Percentiles rank a stretch among this genome's conserved stretches.
Evolutionary conservation across 257 asterid genomes (phyloP).

Genomic region (Nicotiana benthamiana): DNA sequence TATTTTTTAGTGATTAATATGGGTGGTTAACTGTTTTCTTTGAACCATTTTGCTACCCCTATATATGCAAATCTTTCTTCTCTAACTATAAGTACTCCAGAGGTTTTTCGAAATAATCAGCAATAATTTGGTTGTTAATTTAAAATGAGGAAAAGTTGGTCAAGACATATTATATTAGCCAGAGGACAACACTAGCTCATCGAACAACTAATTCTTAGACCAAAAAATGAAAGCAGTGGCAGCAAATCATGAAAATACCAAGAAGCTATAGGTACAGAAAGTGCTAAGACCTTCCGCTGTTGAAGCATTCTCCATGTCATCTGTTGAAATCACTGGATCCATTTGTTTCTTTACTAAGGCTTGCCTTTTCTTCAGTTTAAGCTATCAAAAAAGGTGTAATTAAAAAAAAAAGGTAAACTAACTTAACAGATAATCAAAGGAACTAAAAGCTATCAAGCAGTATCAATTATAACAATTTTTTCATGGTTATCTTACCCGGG

Average conservation of each 20-base stretch:
- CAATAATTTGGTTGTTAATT: neutral
- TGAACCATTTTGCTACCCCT: no score
- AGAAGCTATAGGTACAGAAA: neutral
- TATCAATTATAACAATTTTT: neutral
- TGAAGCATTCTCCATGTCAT: conserved; percentile 32
- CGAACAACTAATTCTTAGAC: neutral
- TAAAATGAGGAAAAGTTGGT: neutral
- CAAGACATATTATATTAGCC: neutral
- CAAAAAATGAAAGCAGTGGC: neutral
- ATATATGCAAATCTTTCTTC: neutral
- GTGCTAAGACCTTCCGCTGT: conserved; percentile 44
- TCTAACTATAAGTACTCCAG: neutral
- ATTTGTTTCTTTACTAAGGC: conserved; percentile 51
- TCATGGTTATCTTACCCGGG: conserved; percentile 28
- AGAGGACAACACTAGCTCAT: neutral
- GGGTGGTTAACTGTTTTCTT: no score
- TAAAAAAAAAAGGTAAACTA: neutral
- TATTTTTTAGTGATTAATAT: no score
- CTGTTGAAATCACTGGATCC: conserved; percentile 59
- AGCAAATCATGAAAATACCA: neutral
- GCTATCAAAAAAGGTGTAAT: conserved; percentile 25
- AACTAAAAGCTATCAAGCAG: neutral
- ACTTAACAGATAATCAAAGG: neutral
- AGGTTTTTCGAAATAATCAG: neutral
- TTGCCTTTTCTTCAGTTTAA: conserved; percentile 46